A percentile compares a stretch with the other conserved stretches of the same genome.
Conservation (phyloP, 208 protist genomes). For the Herpetomonas tarakana region DNA sequence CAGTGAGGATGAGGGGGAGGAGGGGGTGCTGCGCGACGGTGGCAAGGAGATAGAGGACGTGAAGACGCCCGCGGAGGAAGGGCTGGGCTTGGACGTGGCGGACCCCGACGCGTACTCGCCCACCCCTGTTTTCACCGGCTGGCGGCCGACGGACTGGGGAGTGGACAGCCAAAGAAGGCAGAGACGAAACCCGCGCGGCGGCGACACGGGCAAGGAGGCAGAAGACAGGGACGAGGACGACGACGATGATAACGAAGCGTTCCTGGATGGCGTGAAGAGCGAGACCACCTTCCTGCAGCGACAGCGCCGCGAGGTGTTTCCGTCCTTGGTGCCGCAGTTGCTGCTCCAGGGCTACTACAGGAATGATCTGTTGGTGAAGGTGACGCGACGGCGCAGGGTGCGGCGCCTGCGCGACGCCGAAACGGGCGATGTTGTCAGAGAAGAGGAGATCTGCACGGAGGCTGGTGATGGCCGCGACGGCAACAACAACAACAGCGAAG, state of each 20-base stretch:
- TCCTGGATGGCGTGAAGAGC: slow-evolving; percentile 5
- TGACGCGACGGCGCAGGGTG: slow-evolving; percentile 36
- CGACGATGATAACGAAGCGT: not conserved
- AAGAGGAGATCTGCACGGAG: slow-evolving; percentile 20
- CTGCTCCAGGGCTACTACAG: slow-evolving; percentile 63
- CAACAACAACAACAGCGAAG: not conserved
- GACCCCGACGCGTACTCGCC: slow-evolving; percentile 28
- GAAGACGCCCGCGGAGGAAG: slow-evolving; percentile 4
- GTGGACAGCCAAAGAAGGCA: not conserved
- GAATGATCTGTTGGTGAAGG: slow-evolving; percentile 70
- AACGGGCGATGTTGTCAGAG: slow-evolving; percentile 48
- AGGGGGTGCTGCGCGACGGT: not conserved
- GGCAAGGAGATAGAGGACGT: not conserved
- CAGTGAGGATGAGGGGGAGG: not conserved
- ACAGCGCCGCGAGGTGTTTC: slow-evolving; percentile 52
- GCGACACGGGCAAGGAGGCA: not conserved
- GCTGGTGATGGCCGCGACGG: slow-evolving; percentile 3
- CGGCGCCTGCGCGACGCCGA: slow-evolving; percentile 39
- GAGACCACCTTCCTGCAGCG: slow-evolving; percentile 2
- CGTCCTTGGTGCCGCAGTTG: slow-evolving; percentile 67
- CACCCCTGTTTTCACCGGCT: slow-evolving; percentile 27
- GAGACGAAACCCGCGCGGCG: not conserved
- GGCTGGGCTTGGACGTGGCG: slow-evolving; percentile 1
- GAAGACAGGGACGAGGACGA: not conserved
- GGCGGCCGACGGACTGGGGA: slow-evolving; percentile 33